These are phyloP conservation scores for Gossypium gossypioides DNA, from an alignment of 441 rosid genomes.

Conservation along the genomic window DNA sequence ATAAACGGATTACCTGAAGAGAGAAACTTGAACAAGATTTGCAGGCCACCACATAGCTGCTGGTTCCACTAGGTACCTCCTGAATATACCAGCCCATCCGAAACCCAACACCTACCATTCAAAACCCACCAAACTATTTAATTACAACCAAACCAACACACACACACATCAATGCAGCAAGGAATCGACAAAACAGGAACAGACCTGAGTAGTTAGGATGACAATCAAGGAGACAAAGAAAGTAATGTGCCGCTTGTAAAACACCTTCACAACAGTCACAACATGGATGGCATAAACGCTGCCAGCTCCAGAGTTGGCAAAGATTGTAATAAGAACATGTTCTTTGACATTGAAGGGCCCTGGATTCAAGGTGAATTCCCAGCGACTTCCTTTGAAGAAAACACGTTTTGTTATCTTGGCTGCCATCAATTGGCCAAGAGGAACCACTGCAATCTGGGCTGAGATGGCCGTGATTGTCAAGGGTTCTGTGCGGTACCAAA, in stretches of 20 bases:
- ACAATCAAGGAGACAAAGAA: slow-evolving; percentile 76
- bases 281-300: slow-evolving; percentile 79
- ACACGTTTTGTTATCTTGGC: slow-evolving; percentile 51
- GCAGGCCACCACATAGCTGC: slow-evolving; percentile 99
- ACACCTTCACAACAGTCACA: slow-evolving; percentile 77
- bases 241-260: slow-evolving; percentile 61
- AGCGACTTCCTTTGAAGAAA: slow-evolving; percentile 50
- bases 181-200: background rate
- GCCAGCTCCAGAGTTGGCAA: slow-evolving; percentile 92
- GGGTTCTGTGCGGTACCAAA: slow-evolving; percentile 89
- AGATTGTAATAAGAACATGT: slow-evolving; percentile 80
- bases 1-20: slow-evolving; percentile 50
- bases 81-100: slow-evolving; percentile 93
- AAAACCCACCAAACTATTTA: slow-evolving; percentile 12
- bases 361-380: slow-evolving; percentile 77
- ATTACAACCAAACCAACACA: background rate
- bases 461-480: slow-evolving; percentile 81
- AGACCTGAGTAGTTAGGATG: slow-evolving; percentile 73
- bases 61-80: slow-evolving; percentile 77
- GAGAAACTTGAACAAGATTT: slow-evolving; percentile 86
- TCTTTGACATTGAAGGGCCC: slow-evolving; percentile 93
- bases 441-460: slow-evolving; percentile 86
- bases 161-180: background rate
- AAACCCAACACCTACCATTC: slow-evolving; percentile 83
- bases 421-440: slow-evolving; percentile 83